These are phyloP conservation scores for Elongisporangium prolatum DNA, from an alignment of 352 stramenopile species.

Conservation along the genomic window DNA sequence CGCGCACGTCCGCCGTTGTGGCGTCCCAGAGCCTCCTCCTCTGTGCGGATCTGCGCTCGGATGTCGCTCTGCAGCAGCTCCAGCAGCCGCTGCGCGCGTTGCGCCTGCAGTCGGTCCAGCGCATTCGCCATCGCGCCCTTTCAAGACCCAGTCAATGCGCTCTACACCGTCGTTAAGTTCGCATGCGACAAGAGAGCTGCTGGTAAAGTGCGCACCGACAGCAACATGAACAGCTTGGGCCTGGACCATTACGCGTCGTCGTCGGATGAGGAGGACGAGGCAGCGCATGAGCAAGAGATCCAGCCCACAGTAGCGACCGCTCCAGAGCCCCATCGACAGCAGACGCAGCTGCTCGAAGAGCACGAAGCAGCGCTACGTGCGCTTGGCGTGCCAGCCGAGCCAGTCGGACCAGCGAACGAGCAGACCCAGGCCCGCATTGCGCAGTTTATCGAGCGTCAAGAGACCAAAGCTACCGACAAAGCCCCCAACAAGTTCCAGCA, in stretches of 20 bases:
- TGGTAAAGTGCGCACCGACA: neutral
- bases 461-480: conserved; percentile 8
- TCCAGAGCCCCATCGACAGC: too few species aligned
- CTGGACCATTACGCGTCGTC: conserved; percentile 27
- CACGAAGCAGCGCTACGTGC: conserved; percentile 26
- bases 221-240: conserved; percentile 30
- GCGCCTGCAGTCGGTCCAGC: conserved; percentile 61
- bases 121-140: conserved; percentile 14
- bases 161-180: neutral
- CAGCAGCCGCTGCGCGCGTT: conserved; percentile 55
- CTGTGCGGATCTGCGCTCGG: conserved; percentile 45
- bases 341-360: conserved; percentile 9
- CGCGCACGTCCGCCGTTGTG: conserved; percentile 21
- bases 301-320: neutral
- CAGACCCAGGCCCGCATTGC: conserved; percentile 61
- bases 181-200: neutral
- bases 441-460: conserved; percentile 42
- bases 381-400: conserved; percentile 39
- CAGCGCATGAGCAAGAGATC: neutral
- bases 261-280: conserved; percentile 28
- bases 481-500: conserved; percentile 49
- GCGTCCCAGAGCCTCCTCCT: conserved; percentile 34
- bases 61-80: conserved; percentile 54
- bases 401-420: conserved; percentile 15
- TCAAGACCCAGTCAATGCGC: conserved; percentile 1